phyloP scores from a whole-genome alignment of 2,329 filamentous ascomycete genomes.

The Penicillium sp. region DNA sequence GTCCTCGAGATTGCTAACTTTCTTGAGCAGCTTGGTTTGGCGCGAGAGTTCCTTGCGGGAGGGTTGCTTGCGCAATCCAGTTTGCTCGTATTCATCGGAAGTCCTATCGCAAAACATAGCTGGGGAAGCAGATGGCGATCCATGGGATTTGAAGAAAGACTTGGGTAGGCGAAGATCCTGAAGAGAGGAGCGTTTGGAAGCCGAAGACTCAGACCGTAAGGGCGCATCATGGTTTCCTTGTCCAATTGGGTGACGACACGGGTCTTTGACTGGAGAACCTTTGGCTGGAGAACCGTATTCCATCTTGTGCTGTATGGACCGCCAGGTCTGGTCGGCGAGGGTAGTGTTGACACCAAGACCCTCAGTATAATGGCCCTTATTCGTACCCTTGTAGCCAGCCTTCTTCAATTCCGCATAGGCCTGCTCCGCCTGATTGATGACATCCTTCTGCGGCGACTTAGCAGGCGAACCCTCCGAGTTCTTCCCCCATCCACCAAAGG shows the following conservation, averaged over 20 bases:
- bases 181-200: slow-evolving; percentile 32
- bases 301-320: slow-evolving; percentile 32
- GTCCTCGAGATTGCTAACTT: slow-evolving; percentile 59
- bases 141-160: slow-evolving; percentile 27
- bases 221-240: background rate
- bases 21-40: slow-evolving; percentile 57
- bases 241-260: slow-evolving; percentile 14
- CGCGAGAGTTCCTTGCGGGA: slow-evolving; percentile 57
- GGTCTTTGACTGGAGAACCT: slow-evolving; percentile 9
- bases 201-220: slow-evolving; percentile 18
- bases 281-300: slow-evolving; percentile 16
- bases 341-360: slow-evolving; percentile 16
- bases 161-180: slow-evolving; percentile 36
- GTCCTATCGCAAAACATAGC: slow-evolving; percentile 14
- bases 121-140: slow-evolving; percentile 27
- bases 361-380: slow-evolving; percentile 32
- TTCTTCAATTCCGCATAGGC: slow-evolving; percentile 55
- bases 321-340: slow-evolving; percentile 35
- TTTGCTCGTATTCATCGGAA: slow-evolving; percentile 24
- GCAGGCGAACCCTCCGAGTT: slow-evolving; percentile 33
- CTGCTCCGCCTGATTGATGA: slow-evolving; percentile 48
- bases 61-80: slow-evolving; percentile 44
- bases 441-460: slow-evolving; percentile 39
- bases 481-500: slow-evolving; percentile 49
- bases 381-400: slow-evolving; percentile 47